Base-by-base conservation (phyloP, 1,284 basidiomycete species). In the Acaromyces ingoldii region DNA sequence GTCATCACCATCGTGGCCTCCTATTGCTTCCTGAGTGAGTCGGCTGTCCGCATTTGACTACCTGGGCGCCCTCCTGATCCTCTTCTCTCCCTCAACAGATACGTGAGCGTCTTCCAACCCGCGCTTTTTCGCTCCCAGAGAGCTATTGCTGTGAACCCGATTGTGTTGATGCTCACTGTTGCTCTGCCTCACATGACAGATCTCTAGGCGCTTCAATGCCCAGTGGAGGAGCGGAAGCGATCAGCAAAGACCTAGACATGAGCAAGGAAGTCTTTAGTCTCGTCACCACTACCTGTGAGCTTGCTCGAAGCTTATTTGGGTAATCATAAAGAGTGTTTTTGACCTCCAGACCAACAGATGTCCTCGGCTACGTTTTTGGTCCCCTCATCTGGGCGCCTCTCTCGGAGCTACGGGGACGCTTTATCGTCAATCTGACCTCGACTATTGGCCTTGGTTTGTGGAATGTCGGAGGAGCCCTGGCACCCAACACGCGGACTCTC, bases 291-390 rank as follows among this genome's bases (percentile, higher is more conserved):
- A n/a, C n/a, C n/a, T n/a, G n/a, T n/a, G n/a, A n/a, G n/a, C n/a
- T n/a, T n/a, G n/a, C n/a, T n/a, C n/a, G n/a, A n/a, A n/a, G n/a
- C n/a, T n/a, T n/a, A n/a, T n/a, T n/a, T n/a, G n/a, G n/a, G n/a
- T n/a, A n/a, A n/a, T n/a, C n/a, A n/a, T n/a, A n/a, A n/a, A n/a
- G n/a, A n/a, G n/a, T n/a, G n/a, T n/a, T n/a, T n/a, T n/a, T n/a
- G n/a, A n/a, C n/a, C n/a, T n/a, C n/a, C n/a, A n/a, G n/a, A 15
- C 49, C 62, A 22, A 42, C 58, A 30, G 60, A 64, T 33, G 55
- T 66, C 55, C 40, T 60, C 19, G 58, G 65, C 45, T 65, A 59
- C 45, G 53, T 56, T 30, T 33, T 67, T 17, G 65, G 62, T 10
- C 62, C 62, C 15, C 51, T 60, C 6, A 34, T 67, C 17, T 64